Evolutionary conservation across 345 rosid genomes (phyloP).

Genomic region (Heritiera littoralis): DNA sequence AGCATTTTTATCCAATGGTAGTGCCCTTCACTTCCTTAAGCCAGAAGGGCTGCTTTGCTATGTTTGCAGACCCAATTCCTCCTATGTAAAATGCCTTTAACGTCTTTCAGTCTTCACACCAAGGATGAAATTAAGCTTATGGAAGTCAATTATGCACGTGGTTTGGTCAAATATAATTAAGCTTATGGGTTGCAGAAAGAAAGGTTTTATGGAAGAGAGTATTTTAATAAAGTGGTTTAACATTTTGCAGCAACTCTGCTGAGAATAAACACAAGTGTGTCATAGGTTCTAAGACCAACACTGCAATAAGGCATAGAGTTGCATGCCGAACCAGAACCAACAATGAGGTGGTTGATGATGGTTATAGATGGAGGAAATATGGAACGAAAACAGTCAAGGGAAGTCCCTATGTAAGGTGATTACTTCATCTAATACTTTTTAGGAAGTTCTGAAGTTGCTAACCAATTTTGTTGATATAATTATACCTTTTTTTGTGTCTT

Average conservation of each 20-base stretch:
- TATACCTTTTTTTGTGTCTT: not conserved
- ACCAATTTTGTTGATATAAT: not conserved
- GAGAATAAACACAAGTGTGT: not conserved
- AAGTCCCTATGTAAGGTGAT: conserved; percentile 5
- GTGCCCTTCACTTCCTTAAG: not conserved
- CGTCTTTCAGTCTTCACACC: not conserved
- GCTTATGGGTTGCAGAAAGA: not conserved
- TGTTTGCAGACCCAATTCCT: not conserved
- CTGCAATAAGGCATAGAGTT: not conserved
- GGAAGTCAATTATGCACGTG: not conserved
- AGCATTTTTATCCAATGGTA: no score
- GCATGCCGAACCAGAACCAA: not conserved
- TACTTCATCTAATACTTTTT: not conserved
- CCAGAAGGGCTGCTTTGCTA: not conserved
- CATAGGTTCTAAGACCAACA: not conserved
- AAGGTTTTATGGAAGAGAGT: not conserved
- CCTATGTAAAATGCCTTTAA: not conserved
- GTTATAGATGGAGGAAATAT: not conserved
- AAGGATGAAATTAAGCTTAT: not conserved
- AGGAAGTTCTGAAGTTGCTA: not conserved
- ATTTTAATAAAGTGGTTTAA: not conserved
- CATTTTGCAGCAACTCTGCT: not conserved
- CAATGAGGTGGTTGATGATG: not conserved
- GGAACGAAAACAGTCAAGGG: not conserved
- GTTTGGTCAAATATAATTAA: not conserved